Base-by-base conservation (phyloP, 768 basidiomycete genomes). In the Tephrocybe rancida region DNA sequence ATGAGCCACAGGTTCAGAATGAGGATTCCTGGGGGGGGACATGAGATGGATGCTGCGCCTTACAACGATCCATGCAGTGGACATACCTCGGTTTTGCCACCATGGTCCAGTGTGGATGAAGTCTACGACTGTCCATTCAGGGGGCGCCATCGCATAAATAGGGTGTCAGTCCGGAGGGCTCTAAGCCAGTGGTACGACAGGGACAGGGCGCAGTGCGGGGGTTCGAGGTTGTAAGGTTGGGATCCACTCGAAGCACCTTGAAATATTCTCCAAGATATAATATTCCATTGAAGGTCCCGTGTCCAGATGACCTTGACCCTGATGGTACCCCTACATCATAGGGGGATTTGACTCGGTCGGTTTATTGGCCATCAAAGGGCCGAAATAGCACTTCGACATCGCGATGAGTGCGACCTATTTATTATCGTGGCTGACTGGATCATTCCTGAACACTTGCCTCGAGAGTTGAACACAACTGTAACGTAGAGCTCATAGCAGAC, bases 51-150 rank as follows among this genome's bases (percentile, higher is more conserved):
- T 22, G n/a, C 8, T 9, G 13, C 6, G 39, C n/a, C n/a, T 21
- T 7, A 22, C 6, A 21, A 8, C 39, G 21, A 22, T 7, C 21
- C 30, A 35, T n/a, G n/a, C n/a, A n/a, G n/a, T 45, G 44, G 29
- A 59, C 74, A 38, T 60, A 84, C 85, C 83, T 55, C 74, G 73
- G 68, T 86, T 84, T 50, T 60, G 73, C 84, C 83, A 85, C 84
- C 85, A 86, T 11, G 73, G 70, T 13, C 83, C 83, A 56, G 68
- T 67, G 64, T 86, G 77, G 48, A 87, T 79, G 63, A 84, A 82
- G 64, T 84, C 80, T 44, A 79, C 75, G 29, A 86, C 69, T 13
- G 85, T 79, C 78, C 76, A 79, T 64, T 76, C 78, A 39, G 78
- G 76, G 22, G 71, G 56, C 14, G 72, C 61, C 62, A 65, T 62